Evolutionary conservation across 352 stramenopile genomes (phyloP), one percentile per base, ranked within the genome.

Genomic region (Phytophthora melonis): DNA sequence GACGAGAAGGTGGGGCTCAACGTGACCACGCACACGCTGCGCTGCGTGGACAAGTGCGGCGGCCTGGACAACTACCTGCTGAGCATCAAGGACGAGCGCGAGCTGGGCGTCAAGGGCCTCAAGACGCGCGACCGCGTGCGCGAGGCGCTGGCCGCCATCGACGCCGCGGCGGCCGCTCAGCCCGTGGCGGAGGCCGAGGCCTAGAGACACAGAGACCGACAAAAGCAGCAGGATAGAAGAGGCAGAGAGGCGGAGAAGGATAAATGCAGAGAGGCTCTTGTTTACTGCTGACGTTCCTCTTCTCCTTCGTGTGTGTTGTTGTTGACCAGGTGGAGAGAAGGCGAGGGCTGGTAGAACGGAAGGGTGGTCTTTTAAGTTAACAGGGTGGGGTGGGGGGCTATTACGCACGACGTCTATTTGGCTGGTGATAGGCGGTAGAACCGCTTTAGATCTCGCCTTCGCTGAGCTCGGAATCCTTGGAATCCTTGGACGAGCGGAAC

Each of bases 21-120:
- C 77, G 80, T 99, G 32, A 99, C 96, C 52, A 90, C 96, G 8
- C 87, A 94, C 73, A 96, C 96, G 36, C 74, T 99, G 72, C 88
- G 95, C 11, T 97, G 87, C 59, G 94, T 99, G 68, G 96, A 99
- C 85, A 98, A 98, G 80, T 81, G 75, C 34, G 96, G 96, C 43
- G 95, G 95, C 7, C 83, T 99, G 66, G 96, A 99, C 82, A 97
- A 98, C 76, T 99, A 98, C 82, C 81, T 99, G 34, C 74, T 98
- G 71, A 93, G 87, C 69, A 89, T 95, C 73, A 97, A 93, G 70
- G 81, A 95, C 71, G 86, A 97, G 66, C 87, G 74, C 55, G 84
- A 93, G 8, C 85, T 93, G 23, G 88, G 88, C 68, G 58, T 89
- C 58, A 95, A 93, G 75, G 88, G 86, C 9, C 77, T 89, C 30